A percentile compares a stretch with the other conserved stretches of the same genome.
These are phyloP conservation scores for Conoideocrella luteorostrata DNA, from an alignment of 2,329 filamentous ascomycete genomes.

Conservation along the genomic window DNA sequence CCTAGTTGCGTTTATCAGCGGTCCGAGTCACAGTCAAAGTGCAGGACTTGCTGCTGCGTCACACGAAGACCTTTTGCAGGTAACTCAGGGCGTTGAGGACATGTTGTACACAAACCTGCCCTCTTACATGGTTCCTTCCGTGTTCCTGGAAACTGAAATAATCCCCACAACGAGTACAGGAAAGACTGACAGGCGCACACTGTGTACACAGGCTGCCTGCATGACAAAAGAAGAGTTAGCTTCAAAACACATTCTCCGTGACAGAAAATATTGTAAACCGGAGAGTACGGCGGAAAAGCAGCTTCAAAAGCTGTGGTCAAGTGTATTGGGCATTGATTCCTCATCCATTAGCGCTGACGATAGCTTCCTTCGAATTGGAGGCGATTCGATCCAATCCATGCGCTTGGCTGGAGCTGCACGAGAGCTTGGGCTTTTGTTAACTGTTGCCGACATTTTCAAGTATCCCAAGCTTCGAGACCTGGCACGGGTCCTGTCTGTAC, in stretches of 20 bases:
- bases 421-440: slow-evolving; percentile 28
- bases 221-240: not conserved
- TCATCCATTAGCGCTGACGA: too few species aligned
- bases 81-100: not conserved
- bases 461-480: slow-evolving; percentile 6
- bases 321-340: too few species aligned
- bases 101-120: not conserved
- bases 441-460: slow-evolving; percentile 36
- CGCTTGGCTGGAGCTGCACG: slow-evolving; percentile 27
- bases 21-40: too few species aligned
- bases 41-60: too few species aligned
- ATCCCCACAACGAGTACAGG: not conserved
- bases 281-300: not conserved
- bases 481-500: too few species aligned
- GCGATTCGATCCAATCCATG: slow-evolving; percentile 42
- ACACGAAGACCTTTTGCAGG: slow-evolving; percentile 7
- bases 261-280: not conserved
- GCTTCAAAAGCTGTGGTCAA: too few species aligned
- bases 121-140: not conserved
- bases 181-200: not conserved
- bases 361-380: slow-evolving; percentile 41
- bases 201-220: not conserved
- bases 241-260: not conserved
- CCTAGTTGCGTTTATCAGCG: too few species aligned
- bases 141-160: not conserved